These are phyloP conservation scores for Chaetomium strumarium DNA, from an alignment of 2,329 filamentous ascomycete genomes.

Conservation along the genomic window DNA sequence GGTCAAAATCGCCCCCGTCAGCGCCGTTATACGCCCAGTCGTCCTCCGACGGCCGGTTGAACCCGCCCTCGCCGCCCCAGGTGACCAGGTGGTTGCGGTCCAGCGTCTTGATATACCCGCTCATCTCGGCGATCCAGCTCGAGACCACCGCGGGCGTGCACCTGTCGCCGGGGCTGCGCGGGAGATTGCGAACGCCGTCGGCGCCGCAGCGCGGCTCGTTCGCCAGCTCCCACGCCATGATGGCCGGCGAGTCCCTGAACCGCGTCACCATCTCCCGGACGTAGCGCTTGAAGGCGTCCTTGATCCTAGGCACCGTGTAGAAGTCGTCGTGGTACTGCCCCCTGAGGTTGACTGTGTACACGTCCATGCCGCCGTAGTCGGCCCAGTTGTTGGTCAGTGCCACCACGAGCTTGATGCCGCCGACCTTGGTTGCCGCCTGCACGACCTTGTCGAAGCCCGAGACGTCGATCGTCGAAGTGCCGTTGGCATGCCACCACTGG, in stretches of 20 bases:
- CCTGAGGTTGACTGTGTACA: slow-evolving; percentile 51
- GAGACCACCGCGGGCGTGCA: slow-evolving; percentile 40
- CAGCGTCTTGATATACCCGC: slow-evolving; percentile 46
- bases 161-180: slow-evolving; percentile 31
- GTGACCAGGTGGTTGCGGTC: slow-evolving; percentile 50
- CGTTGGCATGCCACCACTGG: slow-evolving; percentile 40
- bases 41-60: slow-evolving; percentile 37
- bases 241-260: slow-evolving; percentile 51
- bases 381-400: slow-evolving; percentile 55
- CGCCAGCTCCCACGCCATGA: slow-evolving; percentile 63
- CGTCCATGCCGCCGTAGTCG: slow-evolving; percentile 55
- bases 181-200: slow-evolving; percentile 41
- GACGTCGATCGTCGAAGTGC: slow-evolving; percentile 39
- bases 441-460: slow-evolving; percentile 48
- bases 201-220: slow-evolving; percentile 54
- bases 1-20: slow-evolving; percentile 50
- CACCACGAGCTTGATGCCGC: slow-evolving; percentile 48
- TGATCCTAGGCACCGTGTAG: slow-evolving; percentile 45
- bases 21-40: slow-evolving; percentile 43
- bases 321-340: slow-evolving; percentile 48
- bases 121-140: slow-evolving; percentile 49
- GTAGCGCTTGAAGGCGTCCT: slow-evolving; percentile 51
- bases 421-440: slow-evolving; percentile 41
- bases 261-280: slow-evolving; percentile 53
- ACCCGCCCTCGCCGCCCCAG: slow-evolving; percentile 54